Base-by-base conservation (phyloP, 192 early-diverging fungal species). In the Phycomyces nitens region DNA sequence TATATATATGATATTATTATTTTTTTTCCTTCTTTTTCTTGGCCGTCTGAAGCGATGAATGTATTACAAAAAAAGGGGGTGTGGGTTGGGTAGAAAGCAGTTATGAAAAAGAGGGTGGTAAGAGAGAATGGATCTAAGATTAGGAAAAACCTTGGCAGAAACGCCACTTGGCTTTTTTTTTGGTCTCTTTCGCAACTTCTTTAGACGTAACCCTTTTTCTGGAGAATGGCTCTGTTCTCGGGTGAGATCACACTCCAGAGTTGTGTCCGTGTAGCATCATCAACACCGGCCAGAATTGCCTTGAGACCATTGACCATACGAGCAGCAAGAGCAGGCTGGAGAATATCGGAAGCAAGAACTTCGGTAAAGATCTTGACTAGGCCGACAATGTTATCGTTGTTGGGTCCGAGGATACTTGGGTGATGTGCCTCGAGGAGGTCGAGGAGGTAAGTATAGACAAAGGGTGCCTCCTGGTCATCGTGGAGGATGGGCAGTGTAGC, bases 401-500 rank as follows among this genome's bases (percentile, higher is more conserved):
- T 80, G 42, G 75, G 63, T 26, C 86, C 86, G 2, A 89, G 59
- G 39, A 91, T 75, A 5, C 77, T 66, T 5, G 85, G 86, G 64
- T 91, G 77, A 68, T 82, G 79, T 43, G 77, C 68, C 44, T 89
- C 82, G 24, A 94, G 63, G 11, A 93, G 75, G 56, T 88, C 85
- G 42, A 92, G 70, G 16, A 96, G 79, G 55, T 88, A 92, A 67
- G 82, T 80, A 80, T 94, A 95, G 8, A 83, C 83, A 21, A 78
- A 68, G 1, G 88, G 80, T 18, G 89, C 94, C 72, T 96, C 95
- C 24, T 94, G 92, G 57, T 89, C 86, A 72, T 99, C 97, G 62
- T 94, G 74, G 34, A 86, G 64, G 61, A 99, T 81, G 2, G 97
- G 97, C 59, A 99, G 75, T 20, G 82, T 72, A 1, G 75, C 67